Conservation (phyloP, 768 basidiomycete genomes). For the Rhizopogon sp. region DNA sequence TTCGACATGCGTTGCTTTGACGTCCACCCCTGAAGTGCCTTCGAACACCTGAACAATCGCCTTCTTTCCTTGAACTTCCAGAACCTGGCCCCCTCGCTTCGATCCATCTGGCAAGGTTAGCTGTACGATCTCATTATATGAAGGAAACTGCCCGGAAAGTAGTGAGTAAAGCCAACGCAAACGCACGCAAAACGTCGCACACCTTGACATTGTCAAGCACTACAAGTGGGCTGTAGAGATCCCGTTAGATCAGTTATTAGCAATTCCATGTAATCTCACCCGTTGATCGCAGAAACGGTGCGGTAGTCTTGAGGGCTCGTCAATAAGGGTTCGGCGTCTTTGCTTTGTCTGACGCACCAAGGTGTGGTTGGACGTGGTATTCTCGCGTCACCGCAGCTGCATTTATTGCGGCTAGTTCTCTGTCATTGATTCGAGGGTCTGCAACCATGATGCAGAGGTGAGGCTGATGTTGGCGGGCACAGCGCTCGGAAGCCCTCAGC, state of each 20-base stretch:
- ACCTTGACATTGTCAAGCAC: conserved; percentile 99
- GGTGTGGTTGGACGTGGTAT: conserved; percentile 84
- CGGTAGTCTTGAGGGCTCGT: conserved; percentile 67
- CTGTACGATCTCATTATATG: conserved; percentile 97
- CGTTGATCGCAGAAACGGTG: conserved; percentile 98
- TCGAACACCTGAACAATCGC: conserved; percentile 99
- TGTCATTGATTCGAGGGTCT: conserved; percentile 63
- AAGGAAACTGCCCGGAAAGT: conserved; percentile 65
- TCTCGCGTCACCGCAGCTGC: conserved; percentile 86
- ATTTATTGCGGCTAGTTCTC: conserved; percentile 74
- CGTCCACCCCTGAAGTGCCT: conserved; percentile 95
- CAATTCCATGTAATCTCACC: conserved; percentile 44
- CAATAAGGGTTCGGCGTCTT: conserved; percentile 3
- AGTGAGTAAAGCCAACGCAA: conserved; percentile 10
- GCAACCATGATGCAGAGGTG: conserved; percentile 27
- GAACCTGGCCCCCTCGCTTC: conserved; percentile 93
- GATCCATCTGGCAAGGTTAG: conserved; percentile 94
- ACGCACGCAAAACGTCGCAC: conserved; percentile 15
- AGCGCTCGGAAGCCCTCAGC: not conserved
- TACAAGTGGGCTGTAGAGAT: conserved; percentile 74
- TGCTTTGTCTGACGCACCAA: conserved; percentile 50
- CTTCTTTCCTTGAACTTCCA: conserved; percentile 98
- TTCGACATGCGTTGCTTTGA: conserved; percentile 95
- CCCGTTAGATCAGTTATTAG: conserved; percentile 8
- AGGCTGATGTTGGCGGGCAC: conserved; percentile 1